Evolutionary conservation across 768 basidiomycete species (phyloP).

Genomic region (Russula olivacea): DNA sequence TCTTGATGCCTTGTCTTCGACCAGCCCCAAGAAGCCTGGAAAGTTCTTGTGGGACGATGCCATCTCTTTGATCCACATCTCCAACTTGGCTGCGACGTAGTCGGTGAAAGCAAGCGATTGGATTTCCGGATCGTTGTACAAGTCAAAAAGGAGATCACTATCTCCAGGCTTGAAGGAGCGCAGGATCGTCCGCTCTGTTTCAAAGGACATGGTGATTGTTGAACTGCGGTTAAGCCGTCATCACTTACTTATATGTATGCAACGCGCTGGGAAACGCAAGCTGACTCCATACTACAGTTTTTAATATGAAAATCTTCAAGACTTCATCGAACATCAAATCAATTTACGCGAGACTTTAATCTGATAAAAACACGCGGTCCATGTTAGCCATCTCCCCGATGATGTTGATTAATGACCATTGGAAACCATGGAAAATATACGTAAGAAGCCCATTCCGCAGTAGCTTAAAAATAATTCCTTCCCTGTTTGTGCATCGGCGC

Average conservation of each 20-base stretch:
- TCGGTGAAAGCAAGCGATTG: slow-evolving; percentile 17
- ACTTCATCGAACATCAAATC: not conserved
- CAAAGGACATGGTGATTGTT: not conserved
- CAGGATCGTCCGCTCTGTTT: slow-evolving; percentile 10
- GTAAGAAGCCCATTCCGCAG: not conserved
- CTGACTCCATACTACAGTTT: not conserved
- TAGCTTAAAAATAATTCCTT: not conserved
- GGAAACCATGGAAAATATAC: not conserved
- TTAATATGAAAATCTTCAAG: not conserved
- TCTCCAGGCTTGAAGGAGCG: slow-evolving; percentile 15
- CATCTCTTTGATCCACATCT: slow-evolving; percentile 12
- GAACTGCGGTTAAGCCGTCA: slow-evolving; percentile 24
- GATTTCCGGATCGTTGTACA: slow-evolving; percentile 21
- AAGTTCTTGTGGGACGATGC: not conserved
- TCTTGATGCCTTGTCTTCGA: slow-evolving; percentile 18
- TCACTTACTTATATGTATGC: not conserved
- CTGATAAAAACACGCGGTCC: not conserved
- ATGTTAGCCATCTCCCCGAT: not conserved
- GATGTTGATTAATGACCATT: not conserved
- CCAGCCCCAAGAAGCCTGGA: slow-evolving; percentile 10
- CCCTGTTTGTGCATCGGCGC: not conserved
- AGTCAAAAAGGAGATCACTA: slow-evolving; percentile 4
- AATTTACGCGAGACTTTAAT: not conserved
- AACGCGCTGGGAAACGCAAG: not conserved
- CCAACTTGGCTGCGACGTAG: slow-evolving; percentile 1